Conservation (phyloP, 2,329 filamentous ascomycete species). For the Aspergillus brunneoviolaceus region DNA sequence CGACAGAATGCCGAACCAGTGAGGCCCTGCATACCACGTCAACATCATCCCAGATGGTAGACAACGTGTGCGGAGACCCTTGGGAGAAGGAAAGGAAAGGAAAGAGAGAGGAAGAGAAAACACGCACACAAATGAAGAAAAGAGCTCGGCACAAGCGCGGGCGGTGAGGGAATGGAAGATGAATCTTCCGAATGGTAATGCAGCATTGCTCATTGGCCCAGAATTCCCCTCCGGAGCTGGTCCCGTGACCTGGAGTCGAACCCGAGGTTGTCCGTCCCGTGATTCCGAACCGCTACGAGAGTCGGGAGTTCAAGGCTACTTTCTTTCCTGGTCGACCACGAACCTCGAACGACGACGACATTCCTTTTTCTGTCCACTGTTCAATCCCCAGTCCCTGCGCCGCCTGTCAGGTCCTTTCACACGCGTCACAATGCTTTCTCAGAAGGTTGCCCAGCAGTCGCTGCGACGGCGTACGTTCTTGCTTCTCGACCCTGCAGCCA, state of each 20-base stretch:
- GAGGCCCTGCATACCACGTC: constrained; percentile 40
- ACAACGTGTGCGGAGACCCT: constrained; percentile 43
- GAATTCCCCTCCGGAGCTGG: constrained; percentile 3
- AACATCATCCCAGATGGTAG: constrained; percentile 40
- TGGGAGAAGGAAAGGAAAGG: constrained; percentile 22
- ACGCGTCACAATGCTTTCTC: constrained; percentile 45
- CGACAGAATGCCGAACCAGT: constrained; percentile 49
- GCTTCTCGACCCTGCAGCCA: constrained; percentile 4
- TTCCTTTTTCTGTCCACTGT: constrained; percentile 10
- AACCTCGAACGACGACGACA: constrained; percentile 22
- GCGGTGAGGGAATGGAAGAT: constrained; percentile 30
- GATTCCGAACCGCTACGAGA: constrained; percentile 38
- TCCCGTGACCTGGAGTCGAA: constrained; percentile 36
- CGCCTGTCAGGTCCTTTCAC: constrained; percentile 5
- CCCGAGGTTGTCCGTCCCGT: constrained; percentile 44
- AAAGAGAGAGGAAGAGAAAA: constrained; percentile 19
- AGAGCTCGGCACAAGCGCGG: constrained; percentile 1
- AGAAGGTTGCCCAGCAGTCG: constrained; percentile 49
- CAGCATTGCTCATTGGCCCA: constrained; percentile 34
- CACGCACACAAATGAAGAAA: constrained; percentile 13
- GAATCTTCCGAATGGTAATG: constrained; percentile 40
- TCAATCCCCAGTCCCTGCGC: constrained; percentile 7
- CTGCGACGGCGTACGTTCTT: constrained; percentile 48
- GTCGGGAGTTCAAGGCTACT: constrained; percentile 22
- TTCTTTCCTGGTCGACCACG: constrained; percentile 21